A percentile compares a stretch with the other conserved stretches of the same genome.
These are phyloP conservation scores for Pugionium dolabratum DNA, from an alignment of 345 rosid genomes.

Conservation along the genomic window DNA sequence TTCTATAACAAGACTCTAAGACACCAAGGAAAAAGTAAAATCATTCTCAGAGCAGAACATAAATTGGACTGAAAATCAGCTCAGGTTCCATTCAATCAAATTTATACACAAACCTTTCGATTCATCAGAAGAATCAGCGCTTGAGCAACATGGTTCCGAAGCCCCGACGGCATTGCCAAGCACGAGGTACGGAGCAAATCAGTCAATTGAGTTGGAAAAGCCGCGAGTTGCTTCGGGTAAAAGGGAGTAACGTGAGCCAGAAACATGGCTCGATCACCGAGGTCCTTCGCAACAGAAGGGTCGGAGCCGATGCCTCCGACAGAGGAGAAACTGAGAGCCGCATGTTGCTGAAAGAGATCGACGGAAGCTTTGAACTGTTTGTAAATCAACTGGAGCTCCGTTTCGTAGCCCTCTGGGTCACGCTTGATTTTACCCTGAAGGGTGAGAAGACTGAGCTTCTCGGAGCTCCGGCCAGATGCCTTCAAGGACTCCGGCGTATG, in stretches of 20 bases:
- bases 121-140: conserved; percentile 76
- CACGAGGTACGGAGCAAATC: conserved; percentile 71
- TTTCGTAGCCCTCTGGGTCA: conserved; percentile 83
- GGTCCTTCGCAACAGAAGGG: conserved; percentile 71
- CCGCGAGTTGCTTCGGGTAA: conserved; percentile 63
- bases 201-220: conserved; percentile 69
- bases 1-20: conserved; percentile 67
- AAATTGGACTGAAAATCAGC: not conserved
- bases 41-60: conserved; percentile 9
- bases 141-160: conserved; percentile 68
- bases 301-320: conserved; percentile 65
- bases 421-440: conserved; percentile 84
- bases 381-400: conserved; percentile 67
- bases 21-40: conserved; percentile 24
- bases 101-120: conserved; percentile 50
- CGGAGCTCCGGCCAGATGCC: conserved; percentile 79
- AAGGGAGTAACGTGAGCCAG: conserved; percentile 82
- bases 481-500: conserved; percentile 55
- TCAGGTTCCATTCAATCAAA: not conserved
- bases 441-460: conserved; percentile 63
- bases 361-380: conserved; percentile 78
- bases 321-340: conserved; percentile 71
- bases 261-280: conserved; percentile 75
- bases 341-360: conserved; percentile 80
- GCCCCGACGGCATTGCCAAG: conserved; percentile 68